Conservation (phyloP, 352 stramenopile genomes). For the Globisporangium ultimum region DNA sequence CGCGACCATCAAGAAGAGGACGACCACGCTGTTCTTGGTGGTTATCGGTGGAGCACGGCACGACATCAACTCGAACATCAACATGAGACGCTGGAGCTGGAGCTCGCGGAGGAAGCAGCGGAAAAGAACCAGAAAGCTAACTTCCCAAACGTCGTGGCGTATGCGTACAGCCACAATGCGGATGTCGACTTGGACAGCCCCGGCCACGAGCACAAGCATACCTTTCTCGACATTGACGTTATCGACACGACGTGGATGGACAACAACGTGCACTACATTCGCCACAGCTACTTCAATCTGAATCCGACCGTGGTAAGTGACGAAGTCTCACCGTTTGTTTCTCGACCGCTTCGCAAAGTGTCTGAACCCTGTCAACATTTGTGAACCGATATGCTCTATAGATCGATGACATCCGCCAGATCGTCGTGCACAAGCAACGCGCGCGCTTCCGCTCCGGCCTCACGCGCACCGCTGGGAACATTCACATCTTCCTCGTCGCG, state of each 20-base stretch:
- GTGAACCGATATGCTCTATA: constrained; percentile 6
- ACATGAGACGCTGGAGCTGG: constrained; percentile 17
- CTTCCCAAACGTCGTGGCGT: constrained; percentile 52
- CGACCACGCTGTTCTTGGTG: no score
- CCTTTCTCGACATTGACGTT: constrained; percentile 82
- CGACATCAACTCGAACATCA: constrained; percentile 11
- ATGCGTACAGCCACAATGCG: constrained; percentile 41
- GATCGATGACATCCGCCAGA: constrained; percentile 35
- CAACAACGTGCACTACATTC: constrained; percentile 79
- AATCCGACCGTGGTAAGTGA: constrained; percentile 73
- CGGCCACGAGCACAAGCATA: constrained; percentile 16
- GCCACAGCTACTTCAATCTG: constrained; percentile 87
- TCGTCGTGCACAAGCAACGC: constrained; percentile 26
- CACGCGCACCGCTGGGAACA: constrained; percentile 27
- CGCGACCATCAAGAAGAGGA: constrained; percentile 15
- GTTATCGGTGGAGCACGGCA: constrained; percentile 13
- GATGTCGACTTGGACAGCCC: constrained; percentile 7
- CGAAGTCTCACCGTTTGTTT: not conserved
- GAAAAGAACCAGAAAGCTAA: constrained; percentile 46
- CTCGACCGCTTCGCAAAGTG: no score
- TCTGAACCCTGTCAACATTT: not conserved
- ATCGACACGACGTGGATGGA: constrained; percentile 88
- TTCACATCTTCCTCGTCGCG: constrained; percentile 47
- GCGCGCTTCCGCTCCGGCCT: constrained; percentile 18
- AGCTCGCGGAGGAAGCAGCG: constrained; percentile 44